These are phyloP conservation scores for Aspergillus amoenus DNA, from an alignment of 2,329 filamentous ascomycete species.

Conservation along the genomic window DNA sequence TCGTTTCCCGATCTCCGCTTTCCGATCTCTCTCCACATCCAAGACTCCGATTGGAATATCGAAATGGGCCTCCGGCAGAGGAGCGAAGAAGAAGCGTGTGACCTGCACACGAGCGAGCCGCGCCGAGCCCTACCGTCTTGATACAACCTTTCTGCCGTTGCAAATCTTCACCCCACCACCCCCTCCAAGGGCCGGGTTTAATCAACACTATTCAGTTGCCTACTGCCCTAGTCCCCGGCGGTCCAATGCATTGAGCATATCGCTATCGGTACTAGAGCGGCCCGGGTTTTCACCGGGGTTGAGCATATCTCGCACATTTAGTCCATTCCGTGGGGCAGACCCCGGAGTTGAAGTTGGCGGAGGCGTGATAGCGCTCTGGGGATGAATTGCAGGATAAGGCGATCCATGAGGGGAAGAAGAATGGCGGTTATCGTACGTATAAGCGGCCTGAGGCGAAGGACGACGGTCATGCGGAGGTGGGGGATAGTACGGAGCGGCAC, in stretches of 20 bases:
- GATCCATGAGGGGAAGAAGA: constrained; percentile 46
- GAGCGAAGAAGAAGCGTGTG: constrained; percentile 12
- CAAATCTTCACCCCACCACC: not conserved
- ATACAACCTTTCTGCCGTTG: not conserved
- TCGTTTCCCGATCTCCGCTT: constrained; percentile 1
- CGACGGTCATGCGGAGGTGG: constrained; percentile 40
- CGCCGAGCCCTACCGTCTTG: not conserved
- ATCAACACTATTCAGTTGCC: not conserved
- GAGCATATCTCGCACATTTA: constrained; percentile 51
- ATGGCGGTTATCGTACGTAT: constrained; percentile 43
- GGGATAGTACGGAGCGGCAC: constrained; percentile 41
- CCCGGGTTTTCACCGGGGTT: constrained; percentile 42
- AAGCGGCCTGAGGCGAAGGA: constrained; percentile 45
- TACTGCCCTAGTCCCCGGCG: constrained; percentile 39
- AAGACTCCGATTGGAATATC: not conserved
- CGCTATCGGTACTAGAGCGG: constrained; percentile 49
- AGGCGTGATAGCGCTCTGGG: constrained; percentile 28
- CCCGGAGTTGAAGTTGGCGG: constrained; percentile 34
- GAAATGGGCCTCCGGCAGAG: not conserved
- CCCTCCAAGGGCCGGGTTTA: not conserved
- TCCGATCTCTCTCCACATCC: not conserved
- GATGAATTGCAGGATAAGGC: constrained; percentile 38
- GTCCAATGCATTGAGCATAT: constrained; percentile 51
- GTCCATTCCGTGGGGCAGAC: constrained; percentile 38
- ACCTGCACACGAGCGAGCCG: constrained; percentile 24